These are phyloP conservation scores for Mycena polygramma DNA, from an alignment of 768 basidiomycete species.

Conservation along the genomic window DNA sequence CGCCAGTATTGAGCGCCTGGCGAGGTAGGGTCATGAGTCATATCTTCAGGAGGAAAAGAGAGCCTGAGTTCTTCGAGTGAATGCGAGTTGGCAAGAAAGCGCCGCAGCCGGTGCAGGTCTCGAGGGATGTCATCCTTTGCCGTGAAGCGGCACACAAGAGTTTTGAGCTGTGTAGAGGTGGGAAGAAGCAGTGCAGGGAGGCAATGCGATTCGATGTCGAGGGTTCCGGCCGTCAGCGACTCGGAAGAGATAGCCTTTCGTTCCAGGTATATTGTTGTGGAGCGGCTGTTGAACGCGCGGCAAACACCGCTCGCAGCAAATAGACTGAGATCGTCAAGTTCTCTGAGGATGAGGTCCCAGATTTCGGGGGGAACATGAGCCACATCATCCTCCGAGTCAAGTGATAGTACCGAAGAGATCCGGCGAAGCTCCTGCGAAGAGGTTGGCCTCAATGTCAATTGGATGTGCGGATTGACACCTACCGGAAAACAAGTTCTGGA, in stretches of 20 bases:
- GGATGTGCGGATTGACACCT: slow-evolving; percentile 5
- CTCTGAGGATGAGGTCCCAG: slow-evolving; percentile 23
- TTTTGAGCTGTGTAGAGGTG: slow-evolving; percentile 15
- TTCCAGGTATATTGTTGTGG: slow-evolving; percentile 18
- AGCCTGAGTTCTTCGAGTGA: slow-evolving; percentile 19
- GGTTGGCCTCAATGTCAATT: neutral
- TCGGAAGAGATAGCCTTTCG: slow-evolving; percentile 14
- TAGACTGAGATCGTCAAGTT: slow-evolving; percentile 6
- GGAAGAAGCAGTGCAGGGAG: slow-evolving; percentile 19
- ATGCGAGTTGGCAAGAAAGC: slow-evolving; percentile 14
- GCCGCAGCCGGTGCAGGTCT: slow-evolving; percentile 12
- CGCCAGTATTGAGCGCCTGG: neutral
- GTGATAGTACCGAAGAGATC: slow-evolving; percentile 10
- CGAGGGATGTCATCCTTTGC: neutral
- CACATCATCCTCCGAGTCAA: neutral
- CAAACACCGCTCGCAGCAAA: slow-evolving; percentile 19
- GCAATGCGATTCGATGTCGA: slow-evolving; percentile 16
- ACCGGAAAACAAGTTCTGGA: slow-evolving; percentile 13
- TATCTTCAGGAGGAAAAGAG: neutral
- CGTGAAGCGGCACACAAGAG: slow-evolving; percentile 9
- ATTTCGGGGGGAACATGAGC: slow-evolving; percentile 18
- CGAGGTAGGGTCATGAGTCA: neutral
- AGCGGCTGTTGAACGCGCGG: slow-evolving; percentile 20
- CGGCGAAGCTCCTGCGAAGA: slow-evolving; percentile 11
- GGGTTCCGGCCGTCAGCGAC: slow-evolving; percentile 12